Conservation (phyloP, 106 monocot species). For the Dendrobium huoshanense region DNA sequence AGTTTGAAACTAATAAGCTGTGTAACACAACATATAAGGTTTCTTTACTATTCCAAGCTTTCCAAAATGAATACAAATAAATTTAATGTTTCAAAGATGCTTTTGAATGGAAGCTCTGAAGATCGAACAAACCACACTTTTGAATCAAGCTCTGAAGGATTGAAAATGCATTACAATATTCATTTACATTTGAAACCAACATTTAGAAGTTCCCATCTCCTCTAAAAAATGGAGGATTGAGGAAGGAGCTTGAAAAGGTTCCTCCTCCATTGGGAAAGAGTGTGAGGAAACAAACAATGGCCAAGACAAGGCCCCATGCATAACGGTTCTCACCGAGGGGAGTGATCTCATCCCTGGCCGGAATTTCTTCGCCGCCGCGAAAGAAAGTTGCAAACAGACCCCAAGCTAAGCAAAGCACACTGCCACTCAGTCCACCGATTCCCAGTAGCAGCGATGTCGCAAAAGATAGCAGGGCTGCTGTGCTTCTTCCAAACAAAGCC, state of each 20-base stretch:
- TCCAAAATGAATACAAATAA: too few relatives aligned
- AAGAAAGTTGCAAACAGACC: constrained; percentile 81
- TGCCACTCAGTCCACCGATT: constrained; percentile 69
- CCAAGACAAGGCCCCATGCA: constrained; percentile 58
- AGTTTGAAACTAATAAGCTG: too few relatives aligned
- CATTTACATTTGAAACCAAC: background rate
- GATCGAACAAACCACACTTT: too few relatives aligned
- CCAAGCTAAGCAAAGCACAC: constrained; percentile 87
- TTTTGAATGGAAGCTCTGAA: background rate
- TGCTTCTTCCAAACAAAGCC: constrained; percentile 62
- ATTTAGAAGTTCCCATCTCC: constrained; percentile 20
- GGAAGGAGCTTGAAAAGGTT: constrained; percentile 68
- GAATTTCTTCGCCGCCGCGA: constrained; percentile 75
- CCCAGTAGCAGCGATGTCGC: constrained; percentile 60
- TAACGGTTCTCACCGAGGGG: constrained; percentile 55
- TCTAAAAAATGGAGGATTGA: constrained; percentile 67
- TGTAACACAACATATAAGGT: too few relatives aligned
- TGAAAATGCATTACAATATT: background rate
- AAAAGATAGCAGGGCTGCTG: constrained; percentile 53
- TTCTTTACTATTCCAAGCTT: too few relatives aligned
- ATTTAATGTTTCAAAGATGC: background rate
- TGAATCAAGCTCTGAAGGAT: background rate
- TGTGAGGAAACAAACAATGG: constrained; percentile 62
- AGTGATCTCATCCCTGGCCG: constrained; percentile 79
- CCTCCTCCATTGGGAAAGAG: constrained; percentile 81